These are phyloP conservation scores for Talaromyces atroroseus DNA, from an alignment of 2,329 filamentous ascomycete genomes.

Conservation along the genomic window DNA sequence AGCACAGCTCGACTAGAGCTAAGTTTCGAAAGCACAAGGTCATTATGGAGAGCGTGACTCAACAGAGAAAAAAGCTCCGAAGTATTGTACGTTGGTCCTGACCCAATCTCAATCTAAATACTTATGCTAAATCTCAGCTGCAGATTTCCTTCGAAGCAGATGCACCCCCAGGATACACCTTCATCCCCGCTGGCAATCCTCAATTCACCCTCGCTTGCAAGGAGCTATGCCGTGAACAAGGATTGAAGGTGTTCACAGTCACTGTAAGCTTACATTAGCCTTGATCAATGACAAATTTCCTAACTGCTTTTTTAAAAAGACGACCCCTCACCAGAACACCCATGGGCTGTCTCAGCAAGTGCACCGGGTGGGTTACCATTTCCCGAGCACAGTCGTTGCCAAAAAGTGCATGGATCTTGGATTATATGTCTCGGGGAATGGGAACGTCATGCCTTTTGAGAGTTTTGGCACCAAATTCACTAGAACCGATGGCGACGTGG, in stretches of 20 bases:
- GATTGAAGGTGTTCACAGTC: constrained; percentile 52
- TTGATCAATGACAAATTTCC: neutral
- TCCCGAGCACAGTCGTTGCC: constrained; percentile 55
- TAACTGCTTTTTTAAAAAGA: constrained; percentile 28
- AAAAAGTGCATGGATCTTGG: constrained; percentile 49
- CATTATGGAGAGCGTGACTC: constrained; percentile 53
- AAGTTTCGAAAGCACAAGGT: constrained; percentile 49
- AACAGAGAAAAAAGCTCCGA: constrained; percentile 56
- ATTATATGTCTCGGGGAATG: constrained; percentile 42
- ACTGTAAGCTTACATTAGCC: constrained; percentile 45
- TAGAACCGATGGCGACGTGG: constrained; percentile 23
- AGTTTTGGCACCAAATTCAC: constrained; percentile 22
- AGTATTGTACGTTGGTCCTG: constrained; percentile 40
- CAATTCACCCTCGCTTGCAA: constrained; percentile 56
- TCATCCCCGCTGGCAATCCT: constrained; percentile 56
- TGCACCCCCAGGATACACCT: constrained; percentile 56
- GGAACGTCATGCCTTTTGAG: constrained; percentile 41
- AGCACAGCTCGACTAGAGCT: constrained; percentile 27
- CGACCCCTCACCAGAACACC: constrained; percentile 45
- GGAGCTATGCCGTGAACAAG: constrained; percentile 52
- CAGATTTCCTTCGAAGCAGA: constrained; percentile 53
- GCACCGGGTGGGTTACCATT: constrained; percentile 59
- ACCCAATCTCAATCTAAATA: constrained; percentile 1
- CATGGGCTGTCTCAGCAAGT: constrained; percentile 56
- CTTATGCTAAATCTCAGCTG: constrained; percentile 27